Evolutionary conservation across 2,329 filamentous ascomycete species (phyloP).

Genomic region (Fusarium chuoi): DNA sequence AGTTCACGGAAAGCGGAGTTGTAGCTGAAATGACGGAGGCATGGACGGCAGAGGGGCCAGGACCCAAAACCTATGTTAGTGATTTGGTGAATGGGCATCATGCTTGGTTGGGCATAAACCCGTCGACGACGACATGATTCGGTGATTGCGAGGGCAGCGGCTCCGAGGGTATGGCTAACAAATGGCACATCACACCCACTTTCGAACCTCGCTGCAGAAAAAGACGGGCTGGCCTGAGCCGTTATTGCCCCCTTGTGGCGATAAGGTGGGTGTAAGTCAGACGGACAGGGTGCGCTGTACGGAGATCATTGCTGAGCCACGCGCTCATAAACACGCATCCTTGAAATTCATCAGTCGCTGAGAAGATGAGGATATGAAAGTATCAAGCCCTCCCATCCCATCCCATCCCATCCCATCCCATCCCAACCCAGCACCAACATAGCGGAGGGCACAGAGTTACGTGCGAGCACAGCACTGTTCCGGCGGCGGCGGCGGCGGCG

Average conservation of each 20-base stretch:
- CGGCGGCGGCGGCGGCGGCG: not conserved
- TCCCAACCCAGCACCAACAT: slow-evolving; percentile 12
- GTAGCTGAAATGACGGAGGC: slow-evolving; percentile 38
- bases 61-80: slow-evolving; percentile 3
- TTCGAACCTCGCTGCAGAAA: slow-evolving; percentile 31
- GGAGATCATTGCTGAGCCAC: slow-evolving; percentile 36
- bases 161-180: slow-evolving; percentile 16
- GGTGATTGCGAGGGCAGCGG: slow-evolving; percentile 8
- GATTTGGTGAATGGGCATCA: slow-evolving; percentile 29
- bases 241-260: slow-evolving; percentile 36
- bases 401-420: slow-evolving; percentile 4
- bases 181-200: slow-evolving; percentile 33
- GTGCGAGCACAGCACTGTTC: not conserved
- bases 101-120: slow-evolving; percentile 18
- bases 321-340: slow-evolving; percentile 35
- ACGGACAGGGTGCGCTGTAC: slow-evolving; percentile 27
- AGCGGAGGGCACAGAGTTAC: slow-evolving; percentile 4
- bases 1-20: slow-evolving; percentile 35
- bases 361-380: slow-evolving; percentile 26
- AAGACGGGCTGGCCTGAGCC: slow-evolving; percentile 33
- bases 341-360: slow-evolving; percentile 4
- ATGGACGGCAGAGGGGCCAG: slow-evolving; percentile 12
- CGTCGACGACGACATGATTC: slow-evolving; percentile 29
- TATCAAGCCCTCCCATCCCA: slow-evolving; percentile 24
- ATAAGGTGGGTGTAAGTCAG: slow-evolving; percentile 37